phyloP scores from a whole-genome alignment of 2,329 filamentous ascomycete species.

The Claviceps spartinae region DNA sequence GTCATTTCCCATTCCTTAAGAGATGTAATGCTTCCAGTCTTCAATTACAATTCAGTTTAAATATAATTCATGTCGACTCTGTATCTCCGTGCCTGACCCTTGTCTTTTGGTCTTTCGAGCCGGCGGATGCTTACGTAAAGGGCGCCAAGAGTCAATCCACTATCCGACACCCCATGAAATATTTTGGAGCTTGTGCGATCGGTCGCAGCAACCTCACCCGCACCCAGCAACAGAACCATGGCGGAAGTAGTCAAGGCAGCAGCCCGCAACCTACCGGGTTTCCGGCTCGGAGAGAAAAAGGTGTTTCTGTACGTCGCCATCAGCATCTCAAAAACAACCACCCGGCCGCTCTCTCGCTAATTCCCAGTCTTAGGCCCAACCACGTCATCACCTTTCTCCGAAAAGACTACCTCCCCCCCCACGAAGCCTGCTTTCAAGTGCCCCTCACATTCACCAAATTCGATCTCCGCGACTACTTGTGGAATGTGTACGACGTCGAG shows the following conservation, averaged over 20 bases:
- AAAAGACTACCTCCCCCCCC: slow-evolving; percentile 57
- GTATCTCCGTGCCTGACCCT: no score
- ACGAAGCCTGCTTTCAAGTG: slow-evolving; percentile 79
- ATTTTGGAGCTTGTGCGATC: slow-evolving; percentile 2
- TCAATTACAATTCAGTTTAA: no score
- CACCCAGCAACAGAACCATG: slow-evolving; percentile 20
- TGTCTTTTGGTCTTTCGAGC: no score
- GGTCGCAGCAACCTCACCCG: slow-evolving; percentile 11
- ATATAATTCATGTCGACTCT: no score
- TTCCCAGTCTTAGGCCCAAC: slow-evolving; percentile 47
- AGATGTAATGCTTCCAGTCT: no score
- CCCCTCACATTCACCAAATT: slow-evolving; percentile 91
- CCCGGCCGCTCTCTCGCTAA: not conserved
- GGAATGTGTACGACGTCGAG: slow-evolving; percentile 68
- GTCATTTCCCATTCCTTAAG: no score
- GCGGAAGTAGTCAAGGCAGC: slow-evolving; percentile 24
- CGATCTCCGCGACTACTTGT: slow-evolving; percentile 90
- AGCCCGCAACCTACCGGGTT: slow-evolving; percentile 27
- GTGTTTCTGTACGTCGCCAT: slow-evolving; percentile 36
- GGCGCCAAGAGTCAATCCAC: not conserved
- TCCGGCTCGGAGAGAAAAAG: slow-evolving; percentile 38
- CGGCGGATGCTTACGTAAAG: slow-evolving; percentile 5
- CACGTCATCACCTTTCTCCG: slow-evolving; percentile 69
- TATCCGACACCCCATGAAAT: slow-evolving; percentile 1
- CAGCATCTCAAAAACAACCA: not conserved